Base-by-base conservation (phyloP, 2,329 filamentous ascomycete genomes). In the Huntiella bhutanensis region DNA sequence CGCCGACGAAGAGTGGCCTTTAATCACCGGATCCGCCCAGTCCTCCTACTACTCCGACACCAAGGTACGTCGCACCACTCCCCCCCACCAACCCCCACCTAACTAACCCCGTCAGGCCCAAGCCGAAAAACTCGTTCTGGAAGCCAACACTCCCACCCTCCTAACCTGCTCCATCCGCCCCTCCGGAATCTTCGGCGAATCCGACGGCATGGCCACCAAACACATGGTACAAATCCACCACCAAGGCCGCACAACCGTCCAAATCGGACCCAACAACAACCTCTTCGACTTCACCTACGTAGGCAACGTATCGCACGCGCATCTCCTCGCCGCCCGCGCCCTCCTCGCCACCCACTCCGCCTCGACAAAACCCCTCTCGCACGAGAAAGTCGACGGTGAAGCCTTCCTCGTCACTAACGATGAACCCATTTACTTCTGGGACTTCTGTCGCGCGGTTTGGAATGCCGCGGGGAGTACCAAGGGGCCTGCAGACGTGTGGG, bases 321-420 rank as follows among this genome's bases (percentile, higher is more conserved):
- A 96, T 62, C 68, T 92, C 39, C 78, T 95, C 43, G 86, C 86
- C 33, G 76, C 80, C 4, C 70, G 71, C 51, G 80, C 79, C 48
- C 69, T 91, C 41, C 66, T 69, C 46, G 77, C 75, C 45, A 39
- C 46, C 13, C 55, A 58, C 1, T 62, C 68, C 49, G 64, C 70
- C n/a, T 52, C 60, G 33, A 62, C 66, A 46, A 77, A 73, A 15
- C 77, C 77, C n/a, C 69, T 83, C 34, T 75, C 82, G 61, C 64
- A 76, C 62, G 80, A 85, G 64, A 71, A 70, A 49, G 76, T 87
- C 43, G 82, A 87, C 58, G 91, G 88, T 49, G 79, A 95, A 60
- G 78, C 78, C 43, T 88, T 96, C 66, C 77, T 94, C 64, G 75
- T 96, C 57, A 91, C 85, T 49, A 96, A 96, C 60, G 83, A 86